Conservation (phyloP, 2,329 filamentous ascomycete genomes). For the Ascosphaera pollenicola region DNA sequence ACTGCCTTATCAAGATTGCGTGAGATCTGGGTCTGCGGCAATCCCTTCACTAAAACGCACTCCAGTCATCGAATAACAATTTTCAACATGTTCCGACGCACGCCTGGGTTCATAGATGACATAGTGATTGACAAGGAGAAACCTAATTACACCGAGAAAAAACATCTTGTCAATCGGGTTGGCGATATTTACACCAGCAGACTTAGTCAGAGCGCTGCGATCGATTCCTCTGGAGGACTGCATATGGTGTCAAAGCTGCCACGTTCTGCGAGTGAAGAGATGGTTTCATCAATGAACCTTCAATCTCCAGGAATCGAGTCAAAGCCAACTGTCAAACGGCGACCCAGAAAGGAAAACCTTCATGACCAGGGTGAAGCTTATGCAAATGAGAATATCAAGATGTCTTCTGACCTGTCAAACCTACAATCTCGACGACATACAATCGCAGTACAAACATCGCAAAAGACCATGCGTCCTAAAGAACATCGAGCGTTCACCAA, state of each 20-base stretch:
- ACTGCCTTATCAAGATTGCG: constrained; percentile 79
- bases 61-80: constrained; percentile 69
- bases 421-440: no score
- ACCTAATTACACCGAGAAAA: constrained; percentile 67
- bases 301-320: neutral
- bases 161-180: constrained; percentile 60
- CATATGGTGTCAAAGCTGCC: neutral
- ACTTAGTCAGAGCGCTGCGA: neutral
- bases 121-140: constrained; percentile 68
- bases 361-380: neutral
- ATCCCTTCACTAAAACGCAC: constrained; percentile 77
- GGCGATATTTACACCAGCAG: constrained; percentile 28
- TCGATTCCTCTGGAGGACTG: neutral
- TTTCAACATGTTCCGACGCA: constrained; percentile 86
- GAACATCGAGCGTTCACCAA: no score
- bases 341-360: neutral
- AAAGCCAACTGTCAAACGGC: neutral
- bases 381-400: no score
- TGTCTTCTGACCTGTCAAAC: no score
- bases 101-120: constrained; percentile 76
- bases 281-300: neutral
- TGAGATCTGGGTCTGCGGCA: constrained; percentile 81
- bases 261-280: neutral
- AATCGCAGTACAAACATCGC: no score
- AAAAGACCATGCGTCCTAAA: no score